Base-by-base conservation (phyloP, 2,329 filamentous ascomycete genomes). In the Aspergillus oerlinghausenensis region DNA sequence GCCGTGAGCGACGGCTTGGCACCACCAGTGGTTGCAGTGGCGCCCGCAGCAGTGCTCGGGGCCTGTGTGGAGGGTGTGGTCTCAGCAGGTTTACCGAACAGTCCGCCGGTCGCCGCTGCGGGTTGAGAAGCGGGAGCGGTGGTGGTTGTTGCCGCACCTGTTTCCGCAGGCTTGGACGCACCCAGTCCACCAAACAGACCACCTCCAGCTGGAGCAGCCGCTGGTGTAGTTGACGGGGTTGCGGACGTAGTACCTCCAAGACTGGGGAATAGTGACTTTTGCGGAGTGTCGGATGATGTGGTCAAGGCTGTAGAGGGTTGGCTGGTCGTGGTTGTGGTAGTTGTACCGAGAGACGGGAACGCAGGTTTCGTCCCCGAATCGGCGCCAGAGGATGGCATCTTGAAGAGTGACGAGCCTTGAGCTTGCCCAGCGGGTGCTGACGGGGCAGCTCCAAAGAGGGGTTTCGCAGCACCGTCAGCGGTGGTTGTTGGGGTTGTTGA, bases 201-300 rank as follows among this genome's bases (percentile, higher is more conserved):
- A 19, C 64, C 58, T 25, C 64, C 61, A 32, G 61, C 56, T 38
- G 70, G 62, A 60, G 71, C 65, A 28, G 69, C 59, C 11, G 69
- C 65, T 17, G 70, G 67, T 11, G 70, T 70, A 21, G 69, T 63
- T 10, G 70, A 70, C 25, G 66, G 64, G 17, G 68, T 63, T 56
- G 68, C 61, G 3, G 70, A 64, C 50, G 72, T 63, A 32, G 69
- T 54, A 21, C 63, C 64, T 8, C 69, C 69, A 25, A 70, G 51
- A 47, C 53, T 29, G 26, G 68, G 65, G 58, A 74, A 74, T n/a
- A 68, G 54, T 45, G 71, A 60, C 54, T 73, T 73, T 59, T 72
- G 69, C 14, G 70, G 69, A 38, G 71, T 70, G 26, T 70, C 63
- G 28, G 67, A 63, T 32, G 71, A 69, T 42, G 69, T 56, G 21